phyloP scores from a whole-genome alignment of 371 early-diverging fungal genomes.

The Mortierella sp. region DNA sequence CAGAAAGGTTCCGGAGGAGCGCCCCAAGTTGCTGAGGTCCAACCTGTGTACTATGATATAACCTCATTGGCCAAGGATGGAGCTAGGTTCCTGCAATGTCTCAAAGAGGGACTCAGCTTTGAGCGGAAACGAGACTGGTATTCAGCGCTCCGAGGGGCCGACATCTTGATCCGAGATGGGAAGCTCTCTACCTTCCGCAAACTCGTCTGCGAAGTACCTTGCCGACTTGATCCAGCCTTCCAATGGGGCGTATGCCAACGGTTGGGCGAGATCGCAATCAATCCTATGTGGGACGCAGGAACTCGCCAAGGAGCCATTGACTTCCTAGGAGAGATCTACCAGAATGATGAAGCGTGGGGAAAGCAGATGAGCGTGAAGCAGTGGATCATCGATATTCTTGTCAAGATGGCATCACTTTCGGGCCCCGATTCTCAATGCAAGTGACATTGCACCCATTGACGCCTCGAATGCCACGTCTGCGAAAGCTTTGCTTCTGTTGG shows the following conservation, averaged over 20 bases:
- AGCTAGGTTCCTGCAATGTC: too few species aligned
- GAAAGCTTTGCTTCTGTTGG: neutral
- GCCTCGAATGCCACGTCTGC: neutral
- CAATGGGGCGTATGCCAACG: slow-evolving; percentile 18
- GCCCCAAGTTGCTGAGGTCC: too few species aligned
- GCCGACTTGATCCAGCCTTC: slow-evolving; percentile 6
- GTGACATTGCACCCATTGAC: neutral
- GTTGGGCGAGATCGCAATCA: slow-evolving; percentile 6
- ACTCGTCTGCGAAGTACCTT: slow-evolving; percentile 11
- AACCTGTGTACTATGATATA: too few species aligned
- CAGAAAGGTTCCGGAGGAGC: too few species aligned
- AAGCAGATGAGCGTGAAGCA: slow-evolving; percentile 1
- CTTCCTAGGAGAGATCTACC: slow-evolving; percentile 13
- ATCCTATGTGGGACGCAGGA: neutral
- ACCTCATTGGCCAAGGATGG: too few species aligned
- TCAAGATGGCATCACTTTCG: neutral
- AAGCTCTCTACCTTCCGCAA: slow-evolving; percentile 2
- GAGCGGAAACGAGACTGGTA: slow-evolving; percentile 8
- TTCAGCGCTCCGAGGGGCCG: slow-evolving; percentile 7
- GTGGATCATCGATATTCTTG: slow-evolving; percentile 9
- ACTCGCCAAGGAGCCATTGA: slow-evolving; percentile 4
- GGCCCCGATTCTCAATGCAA: neutral
- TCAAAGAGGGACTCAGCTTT: slow-evolving; percentile 10
- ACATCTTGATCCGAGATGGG: slow-evolving; percentile 3
- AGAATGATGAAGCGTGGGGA: slow-evolving; percentile 8